These are phyloP conservation scores for Lepiota venenata DNA, from an alignment of 768 basidiomycete species.

Conservation along the genomic window DNA sequence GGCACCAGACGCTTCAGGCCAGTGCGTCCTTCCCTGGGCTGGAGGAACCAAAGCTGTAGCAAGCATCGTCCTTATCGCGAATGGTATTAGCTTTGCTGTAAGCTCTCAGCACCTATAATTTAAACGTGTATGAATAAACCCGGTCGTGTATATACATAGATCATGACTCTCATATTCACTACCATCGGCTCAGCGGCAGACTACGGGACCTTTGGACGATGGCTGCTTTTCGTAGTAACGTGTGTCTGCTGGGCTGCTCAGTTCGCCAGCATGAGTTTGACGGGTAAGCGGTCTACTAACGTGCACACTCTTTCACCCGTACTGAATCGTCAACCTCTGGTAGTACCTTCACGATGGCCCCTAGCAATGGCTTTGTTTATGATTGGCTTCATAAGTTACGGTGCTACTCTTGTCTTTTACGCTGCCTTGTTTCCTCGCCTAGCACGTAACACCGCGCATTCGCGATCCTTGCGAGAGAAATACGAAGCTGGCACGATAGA, in stretches of 20 bases:
- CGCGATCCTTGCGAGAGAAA: slow-evolving; percentile 50
- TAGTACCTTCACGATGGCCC: slow-evolving; percentile 69
- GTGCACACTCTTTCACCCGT: no score
- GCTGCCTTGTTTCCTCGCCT: slow-evolving; percentile 77
- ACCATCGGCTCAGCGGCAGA: slow-evolving; percentile 75
- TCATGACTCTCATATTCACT: slow-evolving; percentile 82
- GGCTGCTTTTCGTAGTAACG: slow-evolving; percentile 71
- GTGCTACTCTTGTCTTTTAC: slow-evolving; percentile 80
- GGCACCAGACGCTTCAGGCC: slow-evolving; percentile 54
- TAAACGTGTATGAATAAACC: background rate
- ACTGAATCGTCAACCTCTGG: background rate
- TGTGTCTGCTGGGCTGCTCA: slow-evolving; percentile 79
- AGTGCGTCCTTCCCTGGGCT: slow-evolving; percentile 78
- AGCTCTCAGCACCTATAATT: slow-evolving; percentile 17
- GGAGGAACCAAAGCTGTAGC: slow-evolving; percentile 70
- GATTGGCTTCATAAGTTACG: slow-evolving; percentile 75
- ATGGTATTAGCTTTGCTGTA: slow-evolving; percentile 73
- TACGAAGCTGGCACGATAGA: slow-evolving; percentile 59
- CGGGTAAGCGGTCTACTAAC: slow-evolving; percentile 38
- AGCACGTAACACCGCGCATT: slow-evolving; percentile 70
- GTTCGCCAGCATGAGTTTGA: slow-evolving; percentile 73
- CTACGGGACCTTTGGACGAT: slow-evolving; percentile 73
- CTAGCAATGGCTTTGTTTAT: slow-evolving; percentile 77
- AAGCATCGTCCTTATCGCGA: slow-evolving; percentile 74
- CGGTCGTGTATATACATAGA: slow-evolving; percentile 26